Evolutionary conservation across 371 early-diverging fungal species (phyloP), one percentile per base, ranked within the genome.

Genomic region (Saksenaea oblongispora): DNA sequence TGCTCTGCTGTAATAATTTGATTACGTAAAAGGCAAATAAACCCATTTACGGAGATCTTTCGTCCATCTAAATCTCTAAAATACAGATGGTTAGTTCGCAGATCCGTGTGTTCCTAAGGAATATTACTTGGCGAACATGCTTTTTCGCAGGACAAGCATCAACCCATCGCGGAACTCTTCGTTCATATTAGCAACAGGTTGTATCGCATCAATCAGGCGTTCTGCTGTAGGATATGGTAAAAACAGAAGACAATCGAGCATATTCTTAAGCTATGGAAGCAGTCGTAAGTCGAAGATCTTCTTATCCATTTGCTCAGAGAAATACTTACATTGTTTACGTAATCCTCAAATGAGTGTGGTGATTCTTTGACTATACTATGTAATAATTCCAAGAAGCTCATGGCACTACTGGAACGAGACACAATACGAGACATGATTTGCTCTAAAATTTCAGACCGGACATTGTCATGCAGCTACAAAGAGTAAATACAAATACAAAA

Each of bases 341-440:
- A 69, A 5, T 64, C 65, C 17, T 74, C 74, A 9, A 74, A 61
- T 4, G 66, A 59, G 22, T 79, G 62, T 3, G 84, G 71, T 22
- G 75, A 66, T 8, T 84, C 75, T 34, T 64, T 71, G 2, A 84
- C 80, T 13, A 86, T 78, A 0, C 60, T 63, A 22, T 81, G 75
- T 5, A 88, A 58, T 9, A 88, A 60, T 18, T 68, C 58, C n/a
- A 88, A 58, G 53, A 87, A 88, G 39, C 74, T 67, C 9, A 60
- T 56, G 1, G 80, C 80, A 56, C 85, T 84, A 13, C 66, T 54
- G 1, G 87, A 80, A 35, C 82, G 80, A 17, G 85, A 80, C 5
- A 88, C 78, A 41, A 88, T 76, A 42, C 87, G 80, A 4, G 84
- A 83, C 31, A 83, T 79, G 54, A 88, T 85, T 59, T 86, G 85